Base-by-base conservation (phyloP, 2,329 filamentous ascomycete genomes). In the Podosphaera aphanis region DNA sequence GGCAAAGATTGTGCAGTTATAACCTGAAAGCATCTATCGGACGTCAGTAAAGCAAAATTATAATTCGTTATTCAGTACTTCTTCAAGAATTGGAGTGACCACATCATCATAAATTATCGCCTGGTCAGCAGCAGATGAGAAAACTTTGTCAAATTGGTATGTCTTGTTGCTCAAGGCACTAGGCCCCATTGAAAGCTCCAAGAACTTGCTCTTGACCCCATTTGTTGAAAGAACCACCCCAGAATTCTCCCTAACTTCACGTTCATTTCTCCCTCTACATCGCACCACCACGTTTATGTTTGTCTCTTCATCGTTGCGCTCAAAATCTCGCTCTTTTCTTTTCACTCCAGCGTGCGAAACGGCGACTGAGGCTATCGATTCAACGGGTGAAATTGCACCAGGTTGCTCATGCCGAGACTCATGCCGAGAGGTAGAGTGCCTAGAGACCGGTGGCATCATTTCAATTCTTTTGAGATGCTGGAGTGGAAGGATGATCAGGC, bases 211-310 rank as follows among this genome's bases (percentile, higher is more conserved):
- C 62, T 83, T 88, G 49, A 84, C 77, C n/a, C 83, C 85, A 54
- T 90, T 82, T 2, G 86, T 88, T 20, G 72, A 77, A 8, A 98
- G 76, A 1, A 95, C 86, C 1, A 95, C 85, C 35, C 84, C 83
- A 59, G 85, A 94, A 63, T 93, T 98, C 62, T 98, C 90, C 54
- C 77, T 73, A 45, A 94, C 77, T 64, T 98, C 90, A 53, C 88
- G 78, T 54, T 93, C 83, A 59, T 83, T 95, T 51, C 90, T 79
- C 4, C 88, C 90, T 54, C 90, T 74, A 64, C 88, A 98, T 51
- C 90, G 74, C 48, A 98, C 92, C 29, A 95, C 86, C 41, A 98
- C 90, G 60, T 92, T 90, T 63, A 98, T 98, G 60, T 94, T 98
- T 6, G 88, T 95, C 62, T 93, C 85, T 55, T 86, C 78, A 44